A percentile compares a stretch with the other conserved stretches of the same genome.
Evolutionary conservation across 2,329 filamentous ascomycete genomes (phyloP).

Genomic region (Microcyclospora pomicola): DNA sequence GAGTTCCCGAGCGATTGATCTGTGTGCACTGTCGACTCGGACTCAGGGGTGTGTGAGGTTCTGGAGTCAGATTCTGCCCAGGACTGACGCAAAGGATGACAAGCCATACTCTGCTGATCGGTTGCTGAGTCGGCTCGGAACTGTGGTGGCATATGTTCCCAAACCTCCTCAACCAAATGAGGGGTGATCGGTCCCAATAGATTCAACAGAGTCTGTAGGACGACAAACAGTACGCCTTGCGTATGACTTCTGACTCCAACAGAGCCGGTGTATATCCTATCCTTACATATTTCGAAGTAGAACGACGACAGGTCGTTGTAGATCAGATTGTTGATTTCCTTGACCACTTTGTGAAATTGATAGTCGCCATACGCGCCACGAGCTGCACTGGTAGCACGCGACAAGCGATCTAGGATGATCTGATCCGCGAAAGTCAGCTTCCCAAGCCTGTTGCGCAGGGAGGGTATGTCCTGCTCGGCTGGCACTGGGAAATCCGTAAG

Average conservation of each 20-base stretch:
- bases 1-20: constrained; percentile 6
- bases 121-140: constrained; percentile 10
- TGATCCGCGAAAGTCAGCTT: constrained; percentile 38
- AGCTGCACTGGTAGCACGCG: constrained; percentile 50
- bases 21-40: too few species aligned
- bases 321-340: constrained; percentile 65
- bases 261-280: constrained; percentile 75
- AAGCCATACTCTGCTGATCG: background rate
- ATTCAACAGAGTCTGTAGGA: constrained; percentile 59
- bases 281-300: constrained; percentile 87
- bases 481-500: constrained; percentile 29
- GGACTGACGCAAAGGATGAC: constrained; percentile 15
- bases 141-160: constrained; percentile 54
- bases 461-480: constrained; percentile 1
- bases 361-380: constrained; percentile 52
- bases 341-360: constrained; percentile 71
- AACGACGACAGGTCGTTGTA: constrained; percentile 76
- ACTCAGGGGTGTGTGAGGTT: background rate
- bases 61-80: constrained; percentile 8
- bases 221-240: constrained; percentile 42
- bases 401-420: constrained; percentile 64
- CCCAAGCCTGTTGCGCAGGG: constrained; percentile 1
- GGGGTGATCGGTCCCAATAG: constrained; percentile 75
- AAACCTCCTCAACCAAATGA: constrained; percentile 74
- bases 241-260: constrained; percentile 45